Evolutionary conservation across 192 early-diverging fungal species (phyloP).

Genomic region (Paraglomus brasilianum): DNA sequence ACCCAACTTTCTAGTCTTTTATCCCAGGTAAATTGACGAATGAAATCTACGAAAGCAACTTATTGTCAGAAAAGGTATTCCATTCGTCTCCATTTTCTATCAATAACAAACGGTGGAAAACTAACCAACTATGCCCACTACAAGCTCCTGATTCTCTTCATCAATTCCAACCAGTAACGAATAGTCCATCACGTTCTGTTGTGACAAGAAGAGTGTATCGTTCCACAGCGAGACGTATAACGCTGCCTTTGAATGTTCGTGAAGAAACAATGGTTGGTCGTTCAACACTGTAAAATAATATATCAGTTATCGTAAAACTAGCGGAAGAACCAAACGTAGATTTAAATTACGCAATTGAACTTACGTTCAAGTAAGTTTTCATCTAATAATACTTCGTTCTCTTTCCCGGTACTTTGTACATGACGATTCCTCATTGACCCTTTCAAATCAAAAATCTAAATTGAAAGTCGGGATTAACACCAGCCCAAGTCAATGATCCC

Average conservation of each 20-base stretch:
- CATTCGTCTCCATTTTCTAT: background rate
- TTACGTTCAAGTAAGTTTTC: slow-evolving; percentile 89
- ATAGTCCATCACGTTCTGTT: slow-evolving; percentile 97
- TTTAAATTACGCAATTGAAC: slow-evolving; percentile 29
- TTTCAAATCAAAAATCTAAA: slow-evolving; percentile 87
- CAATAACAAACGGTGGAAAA: background rate
- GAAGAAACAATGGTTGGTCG: slow-evolving; percentile 86
- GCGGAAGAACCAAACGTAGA: background rate
- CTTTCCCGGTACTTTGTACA: slow-evolving; percentile 80
- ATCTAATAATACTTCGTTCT: slow-evolving; percentile 87
- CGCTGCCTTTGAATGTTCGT: slow-evolving; percentile 85
- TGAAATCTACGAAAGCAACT: slow-evolving; percentile 69
- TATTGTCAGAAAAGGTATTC: background rate
- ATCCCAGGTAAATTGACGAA: slow-evolving; percentile 98
- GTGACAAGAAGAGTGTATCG: slow-evolving; percentile 92
- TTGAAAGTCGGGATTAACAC: no score
- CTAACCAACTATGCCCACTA: slow-evolving; percentile 95
- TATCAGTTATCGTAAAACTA: background rate
- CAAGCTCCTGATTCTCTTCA: slow-evolving; percentile 77
- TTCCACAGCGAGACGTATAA: slow-evolving; percentile 85
- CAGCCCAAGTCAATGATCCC: background rate
- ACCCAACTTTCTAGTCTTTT: slow-evolving; percentile 98
- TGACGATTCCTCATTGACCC: slow-evolving; percentile 93
- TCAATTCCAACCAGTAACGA: slow-evolving; percentile 94
- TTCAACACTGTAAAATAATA: slow-evolving; percentile 58